Conservation (phyloP, 164 flowering plant species). For the Pachysandra terminalis region DNA sequence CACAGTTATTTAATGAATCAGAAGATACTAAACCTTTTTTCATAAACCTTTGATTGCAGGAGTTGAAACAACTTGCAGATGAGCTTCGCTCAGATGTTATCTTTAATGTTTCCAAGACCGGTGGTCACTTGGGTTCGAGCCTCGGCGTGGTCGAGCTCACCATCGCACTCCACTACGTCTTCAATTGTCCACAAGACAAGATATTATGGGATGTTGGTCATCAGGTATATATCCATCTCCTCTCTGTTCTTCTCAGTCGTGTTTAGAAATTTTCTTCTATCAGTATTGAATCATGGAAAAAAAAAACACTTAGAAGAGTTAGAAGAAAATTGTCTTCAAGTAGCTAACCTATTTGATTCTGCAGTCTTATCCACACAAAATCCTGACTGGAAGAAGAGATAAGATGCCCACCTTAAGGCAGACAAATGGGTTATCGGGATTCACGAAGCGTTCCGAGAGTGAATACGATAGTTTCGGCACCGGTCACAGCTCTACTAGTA, state of each 20-base stretch:
- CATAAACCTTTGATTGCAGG: slow-evolving; percentile 38
- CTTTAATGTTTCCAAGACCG: slow-evolving; percentile 86
- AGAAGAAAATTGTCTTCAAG: slow-evolving; percentile 4
- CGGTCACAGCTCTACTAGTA: slow-evolving; percentile 95
- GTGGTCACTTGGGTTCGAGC: slow-evolving; percentile 97
- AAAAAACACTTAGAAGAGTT: not conserved
- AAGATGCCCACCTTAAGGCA: slow-evolving; percentile 85
- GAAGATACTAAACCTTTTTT: not conserved
- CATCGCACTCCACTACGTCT: slow-evolving; percentile 94
- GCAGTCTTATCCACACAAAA: slow-evolving; percentile 94
- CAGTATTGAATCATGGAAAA: too few relatives aligned
- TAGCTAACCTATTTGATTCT: slow-evolving; percentile 12
- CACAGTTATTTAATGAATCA: not conserved
- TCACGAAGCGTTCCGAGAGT: slow-evolving; percentile 90
- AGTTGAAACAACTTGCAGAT: slow-evolving; percentile 83
- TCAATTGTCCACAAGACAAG: slow-evolving; percentile 78
- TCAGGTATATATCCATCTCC: slow-evolving; percentile 49
- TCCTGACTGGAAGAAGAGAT: slow-evolving; percentile 86
- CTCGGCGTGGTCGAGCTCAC: slow-evolving; percentile 96
- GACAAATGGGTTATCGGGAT: slow-evolving; percentile 88
- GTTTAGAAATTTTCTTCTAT: not conserved
- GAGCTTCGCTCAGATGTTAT: slow-evolving; percentile 88
- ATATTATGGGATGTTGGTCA: slow-evolving; percentile 98
- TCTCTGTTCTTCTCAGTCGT: not conserved
- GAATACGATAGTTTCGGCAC: slow-evolving; percentile 89